These are phyloP conservation scores for Mycena vitilis DNA, from an alignment of 768 basidiomycete species.

Conservation along the genomic window DNA sequence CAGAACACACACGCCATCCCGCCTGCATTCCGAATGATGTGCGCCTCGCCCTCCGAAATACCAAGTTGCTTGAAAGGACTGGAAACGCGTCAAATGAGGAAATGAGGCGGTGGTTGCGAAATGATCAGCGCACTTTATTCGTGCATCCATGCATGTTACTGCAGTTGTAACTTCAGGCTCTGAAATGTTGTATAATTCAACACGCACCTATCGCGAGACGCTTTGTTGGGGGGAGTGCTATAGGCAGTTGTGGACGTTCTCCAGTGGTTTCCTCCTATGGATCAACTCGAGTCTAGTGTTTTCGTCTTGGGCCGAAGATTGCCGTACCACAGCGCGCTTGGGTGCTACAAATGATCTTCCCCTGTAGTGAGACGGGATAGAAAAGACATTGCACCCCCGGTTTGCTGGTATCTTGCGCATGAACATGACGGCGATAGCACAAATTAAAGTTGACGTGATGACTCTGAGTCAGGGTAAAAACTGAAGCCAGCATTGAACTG, in stretches of 20 bases:
- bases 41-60: slow-evolving; percentile 74
- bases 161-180: not conserved
- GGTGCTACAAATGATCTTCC: slow-evolving; percentile 8
- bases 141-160: slow-evolving; percentile 70
- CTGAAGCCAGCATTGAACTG: too few relatives aligned
- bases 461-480: not conserved
- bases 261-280: slow-evolving; percentile 14
- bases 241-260: slow-evolving; percentile 21
- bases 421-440: slow-evolving; percentile 16
- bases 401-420: slow-evolving; percentile 5
- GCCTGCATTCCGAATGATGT: slow-evolving; percentile 82
- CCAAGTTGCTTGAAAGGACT: slow-evolving; percentile 71
- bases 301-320: not conserved
- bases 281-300: not conserved
- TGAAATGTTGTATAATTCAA: too few relatives aligned
- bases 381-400: not conserved
- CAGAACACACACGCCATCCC: slow-evolving; percentile 63
- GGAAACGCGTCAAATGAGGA: slow-evolving; percentile 12
- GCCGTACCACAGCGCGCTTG: slow-evolving; percentile 6
- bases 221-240: slow-evolving; percentile 38
- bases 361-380: not conserved
- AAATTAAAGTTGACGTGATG: slow-evolving; percentile 14
- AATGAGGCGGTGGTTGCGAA: not conserved
- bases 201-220: slow-evolving; percentile 52
- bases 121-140: slow-evolving; percentile 63